Conservation (phyloP, 306 rosid genomes). For the Inga oerstediana region DNA sequence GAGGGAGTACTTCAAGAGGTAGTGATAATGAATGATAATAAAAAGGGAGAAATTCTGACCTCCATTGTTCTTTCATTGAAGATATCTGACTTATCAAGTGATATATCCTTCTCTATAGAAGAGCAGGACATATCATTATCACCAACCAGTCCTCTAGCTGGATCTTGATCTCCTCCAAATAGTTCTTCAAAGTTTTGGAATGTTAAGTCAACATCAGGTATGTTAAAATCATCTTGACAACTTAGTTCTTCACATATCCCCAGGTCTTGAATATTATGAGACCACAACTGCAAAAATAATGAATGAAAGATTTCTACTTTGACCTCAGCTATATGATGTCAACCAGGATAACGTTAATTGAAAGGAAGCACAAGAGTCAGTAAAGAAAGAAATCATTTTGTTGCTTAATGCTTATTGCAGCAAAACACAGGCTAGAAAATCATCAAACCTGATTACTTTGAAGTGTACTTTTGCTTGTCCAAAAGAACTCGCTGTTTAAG, state of each 20-base stretch:
- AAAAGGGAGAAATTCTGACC: conserved; percentile 46
- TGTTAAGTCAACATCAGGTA: conserved; percentile 88
- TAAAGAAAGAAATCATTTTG: not conserved
- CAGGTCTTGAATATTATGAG: conserved; percentile 90
- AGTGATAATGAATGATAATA: conserved; percentile 9
- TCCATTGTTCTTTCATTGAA: conserved; percentile 48
- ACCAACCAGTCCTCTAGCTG: conserved; percentile 43
- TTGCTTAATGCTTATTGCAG: not conserved
- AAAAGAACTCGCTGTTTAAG: conserved; percentile 63
- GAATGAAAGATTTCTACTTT: conserved; percentile 33
- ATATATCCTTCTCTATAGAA: conserved; percentile 58
- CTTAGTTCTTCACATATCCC: conserved; percentile 86
- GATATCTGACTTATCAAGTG: conserved; percentile 53
- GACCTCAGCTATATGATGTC: conserved; percentile 18
- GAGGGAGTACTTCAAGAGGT: not conserved
- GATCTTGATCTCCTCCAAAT: conserved; percentile 81
- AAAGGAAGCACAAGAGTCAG: not conserved
- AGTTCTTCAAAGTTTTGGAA: conserved; percentile 77
- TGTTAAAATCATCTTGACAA: conserved; percentile 67
- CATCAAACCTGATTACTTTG: conserved; percentile 72
- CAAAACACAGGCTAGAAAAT: conserved; percentile 21
- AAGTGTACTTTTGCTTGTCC: conserved; percentile 64
- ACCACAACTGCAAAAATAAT: conserved; percentile 79
- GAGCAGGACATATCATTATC: conserved; percentile 57
- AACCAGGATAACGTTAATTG: conserved; percentile 17